These are phyloP conservation scores for Fomitopsis pulvina DNA, from an alignment of 768 basidiomycete species.

Conservation along the genomic window DNA sequence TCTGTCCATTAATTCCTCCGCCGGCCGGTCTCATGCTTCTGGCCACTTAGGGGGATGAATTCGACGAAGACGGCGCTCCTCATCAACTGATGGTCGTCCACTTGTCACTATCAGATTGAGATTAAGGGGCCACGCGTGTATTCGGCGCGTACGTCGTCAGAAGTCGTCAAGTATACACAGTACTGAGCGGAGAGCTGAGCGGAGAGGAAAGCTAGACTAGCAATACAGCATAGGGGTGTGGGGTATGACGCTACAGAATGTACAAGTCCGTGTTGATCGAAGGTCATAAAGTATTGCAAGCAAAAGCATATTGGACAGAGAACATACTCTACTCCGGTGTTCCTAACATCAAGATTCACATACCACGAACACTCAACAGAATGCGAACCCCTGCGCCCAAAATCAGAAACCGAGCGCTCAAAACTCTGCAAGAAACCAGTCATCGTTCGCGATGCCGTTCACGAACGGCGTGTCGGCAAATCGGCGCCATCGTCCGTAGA, in stretches of 20 bases:
- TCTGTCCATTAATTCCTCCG: neutral
- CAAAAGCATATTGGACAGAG: slow-evolving; percentile 5
- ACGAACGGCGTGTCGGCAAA: slow-evolving; percentile 12
- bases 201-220: slow-evolving; percentile 26
- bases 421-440: slow-evolving; percentile 1
- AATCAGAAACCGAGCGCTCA: neutral
- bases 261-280: slow-evolving; percentile 12
- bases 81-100: slow-evolving; percentile 77
- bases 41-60: slow-evolving; percentile 51
- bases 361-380: slow-evolving; percentile 6
- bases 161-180: slow-evolving; percentile 17
- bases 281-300: slow-evolving; percentile 14
- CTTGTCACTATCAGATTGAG: slow-evolving; percentile 34
- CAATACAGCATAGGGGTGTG: slow-evolving; percentile 31
- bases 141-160: slow-evolving; percentile 28
- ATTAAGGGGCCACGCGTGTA: slow-evolving; percentile 22
- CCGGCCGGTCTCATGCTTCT: neutral
- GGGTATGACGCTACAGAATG: slow-evolving; percentile 25
- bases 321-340: slow-evolving; percentile 3
- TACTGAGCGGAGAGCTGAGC: slow-evolving; percentile 15
- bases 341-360: slow-evolving; percentile 6
- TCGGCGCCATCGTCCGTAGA: slow-evolving; percentile 18
- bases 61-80: slow-evolving; percentile 79
- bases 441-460: slow-evolving; percentile 1
- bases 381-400: neutral